Conservation (phyloP, 768 basidiomycete species). For the Russula olivacea region DNA sequence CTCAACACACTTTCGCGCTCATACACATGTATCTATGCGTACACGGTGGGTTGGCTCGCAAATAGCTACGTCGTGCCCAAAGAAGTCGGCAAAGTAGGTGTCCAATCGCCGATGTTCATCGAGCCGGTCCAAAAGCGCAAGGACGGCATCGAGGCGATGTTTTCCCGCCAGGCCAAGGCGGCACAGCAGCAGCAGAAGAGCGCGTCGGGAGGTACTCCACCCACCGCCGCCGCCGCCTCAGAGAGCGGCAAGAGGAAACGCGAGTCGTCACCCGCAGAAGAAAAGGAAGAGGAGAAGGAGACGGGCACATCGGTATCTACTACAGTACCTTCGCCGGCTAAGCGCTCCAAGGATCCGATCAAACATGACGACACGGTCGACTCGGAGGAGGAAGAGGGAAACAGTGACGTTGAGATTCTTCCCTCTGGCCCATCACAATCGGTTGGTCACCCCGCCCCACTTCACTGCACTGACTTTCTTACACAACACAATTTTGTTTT, state of each 20-base stretch:
- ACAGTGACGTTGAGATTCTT: conserved; percentile 20
- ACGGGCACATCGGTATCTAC: background rate
- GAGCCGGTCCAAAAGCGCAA: conserved; percentile 71
- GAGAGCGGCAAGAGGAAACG: conserved; percentile 13
- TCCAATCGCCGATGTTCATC: conserved; percentile 75
- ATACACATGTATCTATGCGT: background rate
- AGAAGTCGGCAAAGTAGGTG: conserved; percentile 88
- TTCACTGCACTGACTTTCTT: no score
- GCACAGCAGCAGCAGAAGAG: background rate
- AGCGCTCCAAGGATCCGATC: background rate
- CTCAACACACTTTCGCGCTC: background rate
- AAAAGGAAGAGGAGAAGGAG: background rate
- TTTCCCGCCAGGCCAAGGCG: conserved; percentile 51
- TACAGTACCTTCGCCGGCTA: background rate
- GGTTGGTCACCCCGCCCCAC: background rate
- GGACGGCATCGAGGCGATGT: conserved; percentile 84
- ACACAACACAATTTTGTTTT: no score
- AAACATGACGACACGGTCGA: background rate
- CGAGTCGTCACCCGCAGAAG: background rate
- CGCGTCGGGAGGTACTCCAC: background rate
- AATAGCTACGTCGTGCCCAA: conserved; percentile 79
- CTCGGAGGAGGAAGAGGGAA: background rate
- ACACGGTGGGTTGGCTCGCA: background rate
- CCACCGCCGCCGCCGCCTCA: background rate
- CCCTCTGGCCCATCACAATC: conserved; percentile 1